phyloP scores from a whole-genome alignment of 1,284 basidiomycete species.

The Dichomitus squalens region DNA sequence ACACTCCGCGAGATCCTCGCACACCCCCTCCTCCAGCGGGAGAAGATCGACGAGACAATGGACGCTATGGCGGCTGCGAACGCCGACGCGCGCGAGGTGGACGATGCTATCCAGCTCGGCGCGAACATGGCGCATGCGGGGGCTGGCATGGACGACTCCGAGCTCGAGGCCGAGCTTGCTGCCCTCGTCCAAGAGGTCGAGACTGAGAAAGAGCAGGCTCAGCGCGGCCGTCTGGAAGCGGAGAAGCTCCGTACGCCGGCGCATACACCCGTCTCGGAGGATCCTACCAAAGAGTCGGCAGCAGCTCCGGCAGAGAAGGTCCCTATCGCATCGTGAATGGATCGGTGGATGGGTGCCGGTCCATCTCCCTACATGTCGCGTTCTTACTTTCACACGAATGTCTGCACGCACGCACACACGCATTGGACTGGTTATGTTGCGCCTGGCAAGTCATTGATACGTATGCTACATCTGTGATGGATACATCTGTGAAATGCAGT shows the following conservation, averaged over 20 bases:
- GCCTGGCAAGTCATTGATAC: constrained; percentile 9
- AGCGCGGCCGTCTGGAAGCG: constrained; percentile 15
- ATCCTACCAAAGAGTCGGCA: not conserved
- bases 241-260: constrained; percentile 3
- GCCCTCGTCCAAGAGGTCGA: constrained; percentile 54
- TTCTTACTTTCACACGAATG: no score
- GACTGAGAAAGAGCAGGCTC: constrained; percentile 37
- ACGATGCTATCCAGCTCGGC: constrained; percentile 74
- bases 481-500: constrained; percentile 14
- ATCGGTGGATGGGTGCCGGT: not conserved
- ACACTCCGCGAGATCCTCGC: constrained; percentile 78
- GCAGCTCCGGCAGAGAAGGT: constrained; percentile 5
- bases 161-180: constrained; percentile 63
- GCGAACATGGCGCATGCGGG: constrained; percentile 59
- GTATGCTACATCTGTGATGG: constrained; percentile 4
- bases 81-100: constrained; percentile 80
- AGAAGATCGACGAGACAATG: constrained; percentile 83
- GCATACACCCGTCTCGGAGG: not conserved
- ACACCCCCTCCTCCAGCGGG: constrained; percentile 78
- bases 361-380: no score
- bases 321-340: not conserved
- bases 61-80: constrained; percentile 84
- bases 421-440: constrained; percentile 5
- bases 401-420: not conserved
- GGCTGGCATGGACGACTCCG: constrained; percentile 53